Evolutionary conservation across 73 alveolate species (phyloP).

Genomic region (Paramecium octaurelia): DNA sequence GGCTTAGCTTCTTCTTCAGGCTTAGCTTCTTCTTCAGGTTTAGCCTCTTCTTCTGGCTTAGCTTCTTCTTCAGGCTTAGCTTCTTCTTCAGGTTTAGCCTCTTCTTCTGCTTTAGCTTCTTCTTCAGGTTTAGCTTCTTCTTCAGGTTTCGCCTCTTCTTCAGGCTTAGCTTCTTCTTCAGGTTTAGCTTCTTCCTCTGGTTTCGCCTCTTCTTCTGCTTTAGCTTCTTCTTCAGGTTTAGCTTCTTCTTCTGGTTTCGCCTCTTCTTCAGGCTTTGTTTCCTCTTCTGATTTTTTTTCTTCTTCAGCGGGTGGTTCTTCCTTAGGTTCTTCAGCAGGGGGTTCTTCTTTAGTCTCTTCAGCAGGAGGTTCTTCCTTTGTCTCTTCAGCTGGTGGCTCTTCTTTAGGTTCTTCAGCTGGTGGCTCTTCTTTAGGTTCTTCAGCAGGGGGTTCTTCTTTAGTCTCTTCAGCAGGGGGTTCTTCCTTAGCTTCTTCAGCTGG

Average conservation of each 20-base stretch:
- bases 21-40: background rate
- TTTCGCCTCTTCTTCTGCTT: background rate
- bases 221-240: background rate
- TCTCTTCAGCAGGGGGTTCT: background rate
- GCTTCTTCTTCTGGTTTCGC: background rate
- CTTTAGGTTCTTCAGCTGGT: background rate
- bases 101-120: too few relatives aligned
- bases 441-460: background rate
- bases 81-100: too few relatives aligned
- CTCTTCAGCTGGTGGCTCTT: background rate
- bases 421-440: background rate
- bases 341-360: background rate
- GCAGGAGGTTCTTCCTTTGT: background rate
- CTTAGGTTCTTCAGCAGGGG: background rate
- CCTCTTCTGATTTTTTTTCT: background rate
- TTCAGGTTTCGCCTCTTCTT: background rate
- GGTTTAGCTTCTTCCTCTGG: background rate
- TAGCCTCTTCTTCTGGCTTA: too few relatives aligned
- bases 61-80: too few relatives aligned
- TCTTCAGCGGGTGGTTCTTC: background rate
- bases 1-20: background rate
- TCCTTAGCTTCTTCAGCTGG: background rate
- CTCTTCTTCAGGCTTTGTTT: background rate
- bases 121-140: background rate
- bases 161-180: background rate